Evolutionary conservation across 2,329 filamentous ascomycete genomes (phyloP).

Genomic region (Sarocladium oryzae): DNA sequence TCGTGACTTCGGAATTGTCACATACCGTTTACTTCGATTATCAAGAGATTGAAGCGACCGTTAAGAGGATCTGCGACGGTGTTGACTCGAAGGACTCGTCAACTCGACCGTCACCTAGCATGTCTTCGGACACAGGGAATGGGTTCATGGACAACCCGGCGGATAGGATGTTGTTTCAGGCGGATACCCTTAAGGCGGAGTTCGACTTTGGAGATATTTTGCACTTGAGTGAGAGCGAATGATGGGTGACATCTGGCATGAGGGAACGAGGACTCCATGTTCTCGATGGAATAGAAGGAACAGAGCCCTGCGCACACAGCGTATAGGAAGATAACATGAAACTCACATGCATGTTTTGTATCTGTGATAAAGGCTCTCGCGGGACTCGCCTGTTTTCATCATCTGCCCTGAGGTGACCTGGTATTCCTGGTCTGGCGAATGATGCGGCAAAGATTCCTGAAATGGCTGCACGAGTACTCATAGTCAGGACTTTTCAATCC

Average conservation of each 20-base stretch:
- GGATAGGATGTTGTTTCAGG: conserved; percentile 11
- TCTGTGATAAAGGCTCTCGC: no score
- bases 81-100: neutral
- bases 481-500: no score
- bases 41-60: neutral
- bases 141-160: conserved; percentile 4
- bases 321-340: no score
- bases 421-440: no score
- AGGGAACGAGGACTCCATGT: no score
- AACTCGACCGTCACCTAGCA: neutral
- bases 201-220: conserved; percentile 9
- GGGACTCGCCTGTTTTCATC: no score
- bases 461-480: no score
- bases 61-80: neutral
- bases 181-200: conserved; percentile 8
- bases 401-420: no score
- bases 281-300: no score
- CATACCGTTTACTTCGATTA: conserved; percentile 9
- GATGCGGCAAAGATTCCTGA: no score
- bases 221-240: conserved; percentile 4
- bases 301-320: no score
- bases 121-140: neutral
- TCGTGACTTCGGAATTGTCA: neutral
- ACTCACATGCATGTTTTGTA: no score
- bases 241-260: neutral